Evolutionary conservation across 306 rosid species (phyloP), one percentile per base, ranked within the genome.

Genomic region (Medicago arabica): DNA sequence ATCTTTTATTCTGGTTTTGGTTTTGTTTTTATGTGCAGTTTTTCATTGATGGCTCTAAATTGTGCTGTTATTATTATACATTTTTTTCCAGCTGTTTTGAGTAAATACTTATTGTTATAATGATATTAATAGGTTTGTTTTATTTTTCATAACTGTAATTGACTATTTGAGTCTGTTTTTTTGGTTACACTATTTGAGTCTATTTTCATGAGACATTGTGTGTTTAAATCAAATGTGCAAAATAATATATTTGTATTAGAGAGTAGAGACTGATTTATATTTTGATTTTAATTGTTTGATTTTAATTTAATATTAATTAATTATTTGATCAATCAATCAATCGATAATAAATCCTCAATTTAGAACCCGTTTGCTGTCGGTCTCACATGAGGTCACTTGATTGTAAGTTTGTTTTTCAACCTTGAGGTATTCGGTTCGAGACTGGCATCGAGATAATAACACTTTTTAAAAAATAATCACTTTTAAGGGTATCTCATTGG

Each of bases 131-230:
- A 43, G 59, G 43, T 8, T 19, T 44, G 2, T 1, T 11, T 23
- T 15, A 13, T 41, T 41, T 25, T 76, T 50, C 10, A 28, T 28
- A 23, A 25, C 39, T 66, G 40, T 4, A 60, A 60, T 43, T 70
- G 7, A 34, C 38, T 34, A 4, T 34, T 34, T 34, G 43, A 72
- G 31, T 73, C 69, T 34, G 10, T 46, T 64, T 82, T 70, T n/a
- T n/a, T n/a, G n/a, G n/a, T n/a, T n/a, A n/a, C n/a, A 34, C 38
- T 34, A 4, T 34, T 34, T 34, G 43, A 72, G 31, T 73, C 69
- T 34, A 14, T 46, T 64, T 82, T 70, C 72, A 77, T 66, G 86
- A 75, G 44, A 69, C 34, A 76, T 47, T 34, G 83, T 76, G 72
- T 72, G 77, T 71, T 69, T 40, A 57, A 40, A 25, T 54, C 34